Evolutionary conservation across 2,329 filamentous ascomycete genomes (phyloP).

Genomic region (Fusarium tanahbumbuense): DNA sequence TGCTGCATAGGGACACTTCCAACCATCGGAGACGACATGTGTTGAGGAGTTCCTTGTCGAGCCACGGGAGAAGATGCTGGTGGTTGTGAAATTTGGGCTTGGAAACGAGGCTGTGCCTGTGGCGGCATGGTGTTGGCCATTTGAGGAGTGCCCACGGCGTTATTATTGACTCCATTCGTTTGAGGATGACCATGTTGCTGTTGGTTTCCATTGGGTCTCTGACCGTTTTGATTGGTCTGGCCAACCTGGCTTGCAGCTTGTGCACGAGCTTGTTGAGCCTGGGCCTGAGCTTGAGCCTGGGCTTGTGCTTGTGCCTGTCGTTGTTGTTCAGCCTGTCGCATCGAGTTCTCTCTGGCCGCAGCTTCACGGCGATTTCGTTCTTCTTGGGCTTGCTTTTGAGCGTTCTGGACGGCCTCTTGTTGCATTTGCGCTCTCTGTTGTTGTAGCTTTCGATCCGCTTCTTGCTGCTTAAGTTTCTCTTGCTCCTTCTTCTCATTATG

Average conservation of each 20-base stretch:
- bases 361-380: constrained; percentile 56
- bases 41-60: constrained; percentile 72
- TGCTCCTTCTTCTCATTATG: constrained; percentile 81
- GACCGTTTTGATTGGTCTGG: constrained; percentile 45
- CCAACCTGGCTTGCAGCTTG: constrained; percentile 47
- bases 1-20: constrained; percentile 71
- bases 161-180: constrained; percentile 54
- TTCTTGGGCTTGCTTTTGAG: constrained; percentile 57
- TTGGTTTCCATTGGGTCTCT: constrained; percentile 44
- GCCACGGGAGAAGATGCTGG: constrained; percentile 75
- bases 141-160: constrained; percentile 52
- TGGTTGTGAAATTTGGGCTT: constrained; percentile 69
- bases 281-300: constrained; percentile 50
- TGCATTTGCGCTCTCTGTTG: constrained; percentile 57
- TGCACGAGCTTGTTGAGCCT: constrained; percentile 43
- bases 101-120: constrained; percentile 61
- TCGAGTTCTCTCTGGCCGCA: constrained; percentile 51
- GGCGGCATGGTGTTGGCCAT: constrained; percentile 55
- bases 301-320: constrained; percentile 52
- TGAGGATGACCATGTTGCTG: constrained; percentile 52
- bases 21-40: constrained; percentile 74
- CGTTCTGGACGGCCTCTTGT: constrained; percentile 58
- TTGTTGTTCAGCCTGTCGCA: constrained; percentile 54
- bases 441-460: constrained; percentile 66
- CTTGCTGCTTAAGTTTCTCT: constrained; percentile 76